Percentiles rank a stretch among this genome's conserved stretches.
Conservation (phyloP, 2,329 filamentous ascomycete species). For the Colletotrichum kahawae region DNA sequence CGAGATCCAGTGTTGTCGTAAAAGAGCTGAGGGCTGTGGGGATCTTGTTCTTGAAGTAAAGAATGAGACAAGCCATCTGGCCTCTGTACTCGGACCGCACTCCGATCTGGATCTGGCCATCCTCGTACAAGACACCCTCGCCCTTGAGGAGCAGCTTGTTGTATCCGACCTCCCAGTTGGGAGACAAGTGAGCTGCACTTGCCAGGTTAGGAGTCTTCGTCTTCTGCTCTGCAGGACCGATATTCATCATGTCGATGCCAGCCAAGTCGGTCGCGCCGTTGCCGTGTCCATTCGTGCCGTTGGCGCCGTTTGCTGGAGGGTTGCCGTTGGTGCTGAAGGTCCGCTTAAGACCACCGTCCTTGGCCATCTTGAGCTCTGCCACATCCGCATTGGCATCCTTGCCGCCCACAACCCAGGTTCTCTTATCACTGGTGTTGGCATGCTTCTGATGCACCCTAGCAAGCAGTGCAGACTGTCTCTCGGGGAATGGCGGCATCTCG, state of each 20-base stretch:
- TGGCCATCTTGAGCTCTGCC: slow-evolving; percentile 79
- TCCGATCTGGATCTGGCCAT: slow-evolving; percentile 91
- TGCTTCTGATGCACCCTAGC: slow-evolving; percentile 95
- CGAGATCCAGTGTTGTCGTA: slow-evolving; percentile 90
- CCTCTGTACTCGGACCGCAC: slow-evolving; percentile 92
- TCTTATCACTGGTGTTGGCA: slow-evolving; percentile 88
- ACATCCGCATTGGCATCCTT: slow-evolving; percentile 90
- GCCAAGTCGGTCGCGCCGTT: slow-evolving; percentile 71
- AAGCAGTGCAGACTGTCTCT: slow-evolving; percentile 88
- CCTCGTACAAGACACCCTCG: slow-evolving; percentile 93
- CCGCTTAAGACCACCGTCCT: slow-evolving; percentile 83
- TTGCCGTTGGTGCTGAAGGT: slow-evolving; percentile 74
- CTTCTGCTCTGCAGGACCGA: slow-evolving; percentile 62
- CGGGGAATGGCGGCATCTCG: slow-evolving; percentile 98
- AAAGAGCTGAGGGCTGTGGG: slow-evolving; percentile 85
- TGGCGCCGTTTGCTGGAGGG: slow-evolving; percentile 44
- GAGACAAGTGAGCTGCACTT: slow-evolving; percentile 89
- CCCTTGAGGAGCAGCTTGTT: slow-evolving; percentile 78
- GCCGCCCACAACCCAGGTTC: slow-evolving; percentile 97
- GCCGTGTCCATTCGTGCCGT: slow-evolving; percentile 56
- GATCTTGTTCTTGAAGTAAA: slow-evolving; percentile 96
- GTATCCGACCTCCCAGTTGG: slow-evolving; percentile 92
- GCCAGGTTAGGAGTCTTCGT: slow-evolving; percentile 82
- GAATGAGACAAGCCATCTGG: slow-evolving; percentile 93
- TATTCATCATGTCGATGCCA: slow-evolving; percentile 78